A percentile compares a stretch with the other conserved stretches of the same genome.
phyloP scores from a whole-genome alignment of 2,329 filamentous ascomycete species.

The Talaromyces funiculosus region DNA sequence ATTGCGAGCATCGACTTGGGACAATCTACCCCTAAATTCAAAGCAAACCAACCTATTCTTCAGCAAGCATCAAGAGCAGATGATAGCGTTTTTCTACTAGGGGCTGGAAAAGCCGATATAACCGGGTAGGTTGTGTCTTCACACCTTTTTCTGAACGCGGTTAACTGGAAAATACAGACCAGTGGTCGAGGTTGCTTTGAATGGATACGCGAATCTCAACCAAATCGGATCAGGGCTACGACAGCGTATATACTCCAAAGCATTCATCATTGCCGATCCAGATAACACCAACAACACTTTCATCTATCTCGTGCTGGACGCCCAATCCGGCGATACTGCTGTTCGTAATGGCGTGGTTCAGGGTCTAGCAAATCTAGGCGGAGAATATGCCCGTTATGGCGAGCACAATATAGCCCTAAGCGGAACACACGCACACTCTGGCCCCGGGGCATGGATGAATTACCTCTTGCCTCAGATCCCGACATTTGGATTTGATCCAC shows the following conservation, averaged over 20 bases:
- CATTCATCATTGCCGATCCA: conserved; percentile 76
- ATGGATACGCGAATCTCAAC: conserved; percentile 82
- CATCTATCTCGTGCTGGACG: conserved; percentile 82
- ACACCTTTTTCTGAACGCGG: not conserved
- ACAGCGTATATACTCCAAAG: conserved; percentile 80
- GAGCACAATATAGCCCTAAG: conserved; percentile 82
- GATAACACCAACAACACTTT: conserved; percentile 64
- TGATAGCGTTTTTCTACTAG: conserved; percentile 54
- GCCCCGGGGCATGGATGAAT: conserved; percentile 89
- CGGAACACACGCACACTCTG: conserved; percentile 88
- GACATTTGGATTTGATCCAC: conserved; percentile 74
- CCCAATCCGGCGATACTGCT: conserved; percentile 82
- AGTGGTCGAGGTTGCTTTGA: conserved; percentile 83
- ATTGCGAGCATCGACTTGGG: conserved; percentile 19
- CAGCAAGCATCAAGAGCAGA: conserved; percentile 3
- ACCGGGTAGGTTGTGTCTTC: conserved; percentile 51
- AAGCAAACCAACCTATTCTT: not conserved
- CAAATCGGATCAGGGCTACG: conserved; percentile 79
- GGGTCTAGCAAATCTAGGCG: conserved; percentile 62
- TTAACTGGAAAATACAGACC: conserved; percentile 46
- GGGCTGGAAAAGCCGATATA: conserved; percentile 67
- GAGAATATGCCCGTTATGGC: conserved; percentile 67
- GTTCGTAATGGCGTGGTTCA: conserved; percentile 81
- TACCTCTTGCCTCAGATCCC: conserved; percentile 91
- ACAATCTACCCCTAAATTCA: not conserved